Conservation (phyloP, 1,139 yeast genomes). For the Diutina pseudorugosa region DNA sequence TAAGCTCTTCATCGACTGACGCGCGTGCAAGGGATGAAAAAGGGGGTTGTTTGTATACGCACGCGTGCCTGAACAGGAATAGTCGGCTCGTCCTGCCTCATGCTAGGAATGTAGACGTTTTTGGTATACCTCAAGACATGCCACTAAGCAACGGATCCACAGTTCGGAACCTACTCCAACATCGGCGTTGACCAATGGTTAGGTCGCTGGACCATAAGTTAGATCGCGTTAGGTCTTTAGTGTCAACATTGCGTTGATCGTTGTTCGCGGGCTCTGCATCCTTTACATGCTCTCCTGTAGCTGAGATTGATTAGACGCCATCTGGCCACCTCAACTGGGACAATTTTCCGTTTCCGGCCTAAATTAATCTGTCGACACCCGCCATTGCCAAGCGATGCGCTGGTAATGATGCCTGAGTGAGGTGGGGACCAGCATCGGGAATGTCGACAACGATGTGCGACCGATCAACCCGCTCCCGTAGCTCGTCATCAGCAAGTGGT, state of each 20-base stretch:
- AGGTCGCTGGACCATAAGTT: too few species aligned
- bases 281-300: not conserved
- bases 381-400: not conserved
- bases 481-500: not conserved
- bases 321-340: not conserved
- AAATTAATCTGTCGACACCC: not conserved
- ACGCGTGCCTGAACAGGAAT: not conserved
- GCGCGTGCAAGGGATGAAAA: not conserved
- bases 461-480: not conserved
- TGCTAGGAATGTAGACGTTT: not conserved
- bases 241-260: not conserved
- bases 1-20: not conserved
- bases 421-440: not conserved
- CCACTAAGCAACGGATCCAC: too few species aligned
- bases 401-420: not conserved
- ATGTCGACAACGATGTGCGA: not conserved
- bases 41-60: not conserved
- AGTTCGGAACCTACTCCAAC: too few species aligned
- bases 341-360: not conserved
- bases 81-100: not conserved
- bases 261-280: not conserved
- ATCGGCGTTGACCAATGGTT: too few species aligned
- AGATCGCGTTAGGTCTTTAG: not conserved
- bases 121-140: too few species aligned
- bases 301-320: not conserved